Evolutionary conservation across 2,329 filamentous ascomycete species (phyloP).

Genomic region (Phyllosticta citriasiana): DNA sequence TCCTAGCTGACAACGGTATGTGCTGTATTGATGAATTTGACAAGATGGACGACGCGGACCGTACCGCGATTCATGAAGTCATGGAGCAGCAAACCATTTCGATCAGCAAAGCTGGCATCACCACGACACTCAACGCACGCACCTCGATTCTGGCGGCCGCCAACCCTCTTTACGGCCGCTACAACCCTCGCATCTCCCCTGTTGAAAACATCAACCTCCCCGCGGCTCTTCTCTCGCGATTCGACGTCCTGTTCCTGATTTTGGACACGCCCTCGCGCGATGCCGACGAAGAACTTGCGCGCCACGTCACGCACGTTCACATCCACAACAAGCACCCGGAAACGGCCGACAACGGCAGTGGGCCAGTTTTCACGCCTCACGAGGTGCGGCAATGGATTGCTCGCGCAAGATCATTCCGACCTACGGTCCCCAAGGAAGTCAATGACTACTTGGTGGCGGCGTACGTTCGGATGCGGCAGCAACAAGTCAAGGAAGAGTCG

Average conservation of each 20-base stretch:
- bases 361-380: constrained; percentile 77
- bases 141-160: constrained; percentile 93
- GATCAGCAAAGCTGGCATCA: constrained; percentile 87
- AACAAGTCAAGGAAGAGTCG: constrained; percentile 84
- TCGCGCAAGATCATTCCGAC: constrained; percentile 79
- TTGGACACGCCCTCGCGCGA: constrained; percentile 89
- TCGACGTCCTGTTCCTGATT: constrained; percentile 93
- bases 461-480: constrained; percentile 87
- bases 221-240: constrained; percentile 91
- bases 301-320: constrained; percentile 92
- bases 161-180: constrained; percentile 94
- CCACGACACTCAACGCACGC: constrained; percentile 89
- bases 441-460: constrained; percentile 96
- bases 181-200: constrained; percentile 93
- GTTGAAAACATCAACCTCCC: constrained; percentile 99
- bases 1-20: constrained; percentile 72
- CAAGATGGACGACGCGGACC: constrained; percentile 80
- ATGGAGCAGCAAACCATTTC: constrained; percentile 85
- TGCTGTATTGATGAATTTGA: constrained; percentile 83
- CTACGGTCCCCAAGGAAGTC: constrained; percentile 71
- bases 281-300: constrained; percentile 82
- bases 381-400: constrained; percentile 96
- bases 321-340: constrained; percentile 94
- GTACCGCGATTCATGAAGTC: constrained; percentile 76
- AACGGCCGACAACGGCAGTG: constrained; percentile 31